phyloP scores from a whole-genome alignment of 768 basidiomycete species.

The Lyophyllum decastes region DNA sequence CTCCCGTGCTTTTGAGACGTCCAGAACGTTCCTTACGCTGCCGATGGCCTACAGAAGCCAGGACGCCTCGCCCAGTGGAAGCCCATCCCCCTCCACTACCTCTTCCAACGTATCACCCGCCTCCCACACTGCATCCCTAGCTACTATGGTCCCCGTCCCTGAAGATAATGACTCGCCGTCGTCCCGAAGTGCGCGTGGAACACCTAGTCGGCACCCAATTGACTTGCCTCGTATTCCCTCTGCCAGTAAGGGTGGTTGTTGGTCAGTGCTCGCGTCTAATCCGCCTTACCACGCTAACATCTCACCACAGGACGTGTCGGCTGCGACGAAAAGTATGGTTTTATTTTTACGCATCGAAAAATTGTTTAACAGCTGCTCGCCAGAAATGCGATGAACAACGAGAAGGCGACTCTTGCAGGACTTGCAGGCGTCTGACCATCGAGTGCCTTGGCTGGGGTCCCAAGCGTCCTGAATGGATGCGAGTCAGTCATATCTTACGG shows the following conservation, averaged over 20 bases:
- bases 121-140: slow-evolving; percentile 35
- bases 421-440: slow-evolving; percentile 79
- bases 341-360: not conserved
- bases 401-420: slow-evolving; percentile 78
- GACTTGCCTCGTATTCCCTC: slow-evolving; percentile 55
- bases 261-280: slow-evolving; percentile 47
- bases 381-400: slow-evolving; percentile 91
- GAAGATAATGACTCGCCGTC: slow-evolving; percentile 23
- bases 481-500: slow-evolving; percentile 44
- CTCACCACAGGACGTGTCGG: slow-evolving; percentile 70
- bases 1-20: slow-evolving; percentile 23
- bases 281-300: slow-evolving; percentile 13
- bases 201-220: slow-evolving; percentile 46
- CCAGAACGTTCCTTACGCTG: slow-evolving; percentile 12
- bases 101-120: slow-evolving; percentile 49
- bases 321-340: slow-evolving; percentile 73
- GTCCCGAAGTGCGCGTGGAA: slow-evolving; percentile 38
- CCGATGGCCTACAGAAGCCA: slow-evolving; percentile 55
- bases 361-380: slow-evolving; percentile 10
- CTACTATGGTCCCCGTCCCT: slow-evolving; percentile 31
- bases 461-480: slow-evolving; percentile 88
- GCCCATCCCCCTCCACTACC: slow-evolving; percentile 48
- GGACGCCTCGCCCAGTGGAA: slow-evolving; percentile 48
- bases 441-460: slow-evolving; percentile 85
- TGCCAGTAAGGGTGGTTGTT: slow-evolving; percentile 76